Percentiles rank a stretch among this genome's conserved stretches.
Evolutionary conservation across 1,284 basidiomycete species (phyloP).

Genomic region (Cystobasidium pallidum): DNA sequence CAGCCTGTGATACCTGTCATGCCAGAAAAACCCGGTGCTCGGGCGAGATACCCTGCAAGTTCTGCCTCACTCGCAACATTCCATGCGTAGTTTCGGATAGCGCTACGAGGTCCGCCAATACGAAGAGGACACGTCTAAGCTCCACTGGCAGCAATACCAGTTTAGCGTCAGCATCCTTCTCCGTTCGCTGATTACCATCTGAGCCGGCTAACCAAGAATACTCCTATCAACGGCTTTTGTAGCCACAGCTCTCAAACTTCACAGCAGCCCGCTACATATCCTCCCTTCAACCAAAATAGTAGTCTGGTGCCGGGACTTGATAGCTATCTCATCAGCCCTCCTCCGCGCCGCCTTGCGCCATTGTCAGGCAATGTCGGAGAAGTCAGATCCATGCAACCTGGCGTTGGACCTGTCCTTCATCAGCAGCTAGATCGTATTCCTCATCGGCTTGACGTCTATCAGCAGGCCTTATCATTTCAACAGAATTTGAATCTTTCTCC

Average conservation of each 20-base stretch:
- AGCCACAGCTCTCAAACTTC: background rate
- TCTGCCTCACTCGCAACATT: constrained; percentile 19
- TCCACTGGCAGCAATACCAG: background rate
- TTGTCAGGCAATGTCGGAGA: background rate
- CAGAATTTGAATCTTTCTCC: constrained; percentile 9
- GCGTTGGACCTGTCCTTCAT: background rate
- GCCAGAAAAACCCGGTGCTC: constrained; percentile 33
- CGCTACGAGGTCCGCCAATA: constrained; percentile 10
- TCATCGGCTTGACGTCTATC: background rate
- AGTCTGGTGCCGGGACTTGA: background rate
- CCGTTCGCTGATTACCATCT: background rate
- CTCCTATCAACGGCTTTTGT: background rate
- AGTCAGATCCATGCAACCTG: background rate
- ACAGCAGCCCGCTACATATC: background rate
- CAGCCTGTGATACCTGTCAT: constrained; percentile 27
- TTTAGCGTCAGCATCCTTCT: background rate
- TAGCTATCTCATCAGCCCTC: constrained; percentile 5
- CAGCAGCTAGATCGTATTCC: background rate
- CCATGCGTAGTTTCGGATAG: constrained; percentile 30
- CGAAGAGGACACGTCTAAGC: constrained; percentile 22
- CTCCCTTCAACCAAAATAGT: background rate
- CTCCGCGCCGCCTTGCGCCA: background rate
- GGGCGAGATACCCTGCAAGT: constrained; percentile 26
- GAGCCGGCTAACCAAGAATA: background rate
- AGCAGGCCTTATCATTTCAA: constrained; percentile 2